A percentile compares a stretch with the other conserved stretches of the same genome.
Evolutionary conservation across 352 stramenopile genomes (phyloP).

Genomic region (Pilasporangium apinafurcum): DNA sequence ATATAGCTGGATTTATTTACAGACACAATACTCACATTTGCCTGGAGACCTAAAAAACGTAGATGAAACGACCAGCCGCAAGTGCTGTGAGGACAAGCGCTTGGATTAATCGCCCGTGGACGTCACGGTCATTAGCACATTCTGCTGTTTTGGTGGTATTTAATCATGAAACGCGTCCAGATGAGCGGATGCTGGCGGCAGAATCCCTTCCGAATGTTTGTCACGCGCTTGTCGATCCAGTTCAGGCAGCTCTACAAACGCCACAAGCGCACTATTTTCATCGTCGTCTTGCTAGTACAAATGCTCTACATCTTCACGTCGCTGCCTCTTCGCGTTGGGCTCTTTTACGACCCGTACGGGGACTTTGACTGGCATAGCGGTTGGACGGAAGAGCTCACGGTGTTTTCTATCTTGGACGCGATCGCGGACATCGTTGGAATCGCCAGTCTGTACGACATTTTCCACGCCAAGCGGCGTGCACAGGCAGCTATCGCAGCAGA

Average conservation of each 20-base stretch:
- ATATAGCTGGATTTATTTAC: too few relatives aligned
- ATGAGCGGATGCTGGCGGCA: too few relatives aligned
- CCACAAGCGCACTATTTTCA: conserved; percentile 10
- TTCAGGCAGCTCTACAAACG: conserved; percentile 3
- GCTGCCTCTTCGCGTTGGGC: conserved; percentile 27
- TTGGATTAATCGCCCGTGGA: too few relatives aligned
- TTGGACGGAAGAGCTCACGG: conserved; percentile 41
- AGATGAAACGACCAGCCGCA: too few relatives aligned
- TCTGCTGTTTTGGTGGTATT: too few relatives aligned
- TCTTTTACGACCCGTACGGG: conserved; percentile 35
- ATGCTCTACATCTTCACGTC: conserved; percentile 33
- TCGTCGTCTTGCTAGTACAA: conserved; percentile 14
- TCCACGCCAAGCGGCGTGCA: conserved; percentile 24
- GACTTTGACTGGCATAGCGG: conserved; percentile 1
- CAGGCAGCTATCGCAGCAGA: conserved; percentile 28
- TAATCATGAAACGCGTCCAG: too few relatives aligned
- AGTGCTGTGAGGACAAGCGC: too few relatives aligned
- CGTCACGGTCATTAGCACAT: too few relatives aligned
- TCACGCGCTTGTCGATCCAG: neutral
- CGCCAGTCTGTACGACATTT: conserved; percentile 45
- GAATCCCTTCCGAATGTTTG: too few relatives aligned
- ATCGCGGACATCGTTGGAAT: conserved; percentile 38
- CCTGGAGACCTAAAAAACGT: too few relatives aligned
- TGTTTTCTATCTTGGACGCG: conserved; percentile 42
- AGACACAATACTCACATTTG: too few relatives aligned